A percentile compares a stretch with the other conserved stretches of the same genome.
Evolutionary conservation across 2,329 filamentous ascomycete species (phyloP).

Genomic region (Aspergillus unguis): DNA sequence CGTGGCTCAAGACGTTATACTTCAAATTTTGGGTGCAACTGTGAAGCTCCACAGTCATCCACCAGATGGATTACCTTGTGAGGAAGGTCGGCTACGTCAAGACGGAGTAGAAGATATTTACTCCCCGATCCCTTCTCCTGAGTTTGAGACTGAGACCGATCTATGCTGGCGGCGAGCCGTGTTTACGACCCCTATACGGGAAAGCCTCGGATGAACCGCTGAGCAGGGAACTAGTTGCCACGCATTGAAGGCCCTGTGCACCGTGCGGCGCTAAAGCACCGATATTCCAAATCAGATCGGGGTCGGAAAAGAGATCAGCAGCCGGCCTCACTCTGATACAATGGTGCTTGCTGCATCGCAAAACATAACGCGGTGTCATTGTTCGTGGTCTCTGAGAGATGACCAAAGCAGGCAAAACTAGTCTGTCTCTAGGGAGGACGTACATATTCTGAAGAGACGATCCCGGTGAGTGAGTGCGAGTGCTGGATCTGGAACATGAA

Average conservation of each 20-base stretch:
- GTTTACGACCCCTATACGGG: background rate
- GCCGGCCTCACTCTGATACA: background rate
- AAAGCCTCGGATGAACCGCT: background rate
- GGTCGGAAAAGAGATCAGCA: constrained; percentile 3
- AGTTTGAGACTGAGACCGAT: too few species aligned
- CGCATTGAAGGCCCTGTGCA: background rate
- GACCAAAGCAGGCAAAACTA: background rate
- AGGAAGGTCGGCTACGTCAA: too few species aligned
- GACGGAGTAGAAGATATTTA: too few species aligned
- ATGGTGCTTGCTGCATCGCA: background rate
- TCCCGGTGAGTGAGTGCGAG: too few species aligned
- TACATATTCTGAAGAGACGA: too few species aligned
- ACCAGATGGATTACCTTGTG: too few species aligned
- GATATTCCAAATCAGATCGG: constrained; percentile 9
- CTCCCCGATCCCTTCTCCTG: too few species aligned
- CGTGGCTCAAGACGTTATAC: background rate
- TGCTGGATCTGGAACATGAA: too few species aligned
- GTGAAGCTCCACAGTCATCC: too few species aligned
- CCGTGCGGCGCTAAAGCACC: background rate
- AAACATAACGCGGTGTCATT: background rate
- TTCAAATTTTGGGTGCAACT: background rate
- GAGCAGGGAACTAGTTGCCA: background rate
- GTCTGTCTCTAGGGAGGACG: too few species aligned
- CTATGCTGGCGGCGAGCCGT: too few species aligned
- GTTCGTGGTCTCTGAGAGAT: background rate